Evolutionary conservation across 768 basidiomycete species (phyloP), one percentile per base, ranked within the genome.

Genomic region (Pulveroboletus sp.): DNA sequence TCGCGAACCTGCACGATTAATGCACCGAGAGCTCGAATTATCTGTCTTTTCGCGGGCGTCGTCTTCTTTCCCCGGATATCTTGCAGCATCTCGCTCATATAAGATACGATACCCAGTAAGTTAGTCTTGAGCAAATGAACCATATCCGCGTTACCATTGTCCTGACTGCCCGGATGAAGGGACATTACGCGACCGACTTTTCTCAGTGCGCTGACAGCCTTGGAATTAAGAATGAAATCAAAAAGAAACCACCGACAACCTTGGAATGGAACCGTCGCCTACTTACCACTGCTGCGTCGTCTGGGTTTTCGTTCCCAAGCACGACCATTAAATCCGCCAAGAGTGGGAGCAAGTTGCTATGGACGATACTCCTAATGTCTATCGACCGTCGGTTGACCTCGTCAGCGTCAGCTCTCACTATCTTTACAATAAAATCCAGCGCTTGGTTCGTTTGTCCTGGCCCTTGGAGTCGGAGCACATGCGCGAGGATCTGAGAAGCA

Each of bases 51-150:
- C 31, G 76, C 74, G 8, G 71, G 69, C 0, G 81, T 72, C 0
- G 84, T 72, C 57, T 86, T 86, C 68, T 87, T 91, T 5, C 88
- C 89, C 21, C 84, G 81, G 1, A 86, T 75, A 51, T 93, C 93
- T 63, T 92, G 90, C 46, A 97, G 69, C 69, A 86, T 82, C 30
- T 93, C 90, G 58, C 89, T 94, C 58, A 96, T 78, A 55, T 84
- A 76, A 0, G 89, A 82, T 17, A 97, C 83, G 47, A 97, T 74
- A 1, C 89, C 94, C 6, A 96, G 78, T 71, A 94, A 84, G 55
- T 91, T 78, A 8, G 73, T 73, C 66, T 84, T 83, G 42, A 97
- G 71, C 48, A 93, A 86, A 0, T 68, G 66, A 18, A 77, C 75
- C 33, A 89, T 65, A 49, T 77, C 74, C 21, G 68, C 61, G 17